phyloP scores from a whole-genome alignment of 225 moss, liverwort and hornwort genomes.

The Physcomitrellopsis africana region DNA sequence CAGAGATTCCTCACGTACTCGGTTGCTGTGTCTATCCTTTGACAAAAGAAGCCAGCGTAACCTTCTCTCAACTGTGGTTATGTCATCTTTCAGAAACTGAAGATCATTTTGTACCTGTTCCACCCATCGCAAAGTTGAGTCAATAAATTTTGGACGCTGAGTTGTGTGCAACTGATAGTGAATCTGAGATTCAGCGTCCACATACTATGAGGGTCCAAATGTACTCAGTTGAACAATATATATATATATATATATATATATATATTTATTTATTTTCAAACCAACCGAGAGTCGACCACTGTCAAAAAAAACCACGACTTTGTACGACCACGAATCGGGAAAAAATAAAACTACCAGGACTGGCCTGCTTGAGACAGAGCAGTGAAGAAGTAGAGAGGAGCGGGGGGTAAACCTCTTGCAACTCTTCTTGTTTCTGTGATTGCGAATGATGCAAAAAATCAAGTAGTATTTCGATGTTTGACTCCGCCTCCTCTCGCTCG shows the following conservation, averaged over 20 bases:
- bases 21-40: constrained; percentile 59
- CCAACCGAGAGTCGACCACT: constrained; percentile 2
- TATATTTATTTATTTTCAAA: background rate
- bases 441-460: constrained; percentile 78
- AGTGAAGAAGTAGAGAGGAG: background rate
- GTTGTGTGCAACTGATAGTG: background rate
- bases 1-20: constrained; percentile 45
- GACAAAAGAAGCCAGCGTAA: constrained; percentile 55
- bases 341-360: constrained; percentile 23
- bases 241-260: background rate
- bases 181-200: background rate
- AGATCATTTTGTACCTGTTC: constrained; percentile 80
- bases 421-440: constrained; percentile 61
- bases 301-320: constrained; percentile 11
- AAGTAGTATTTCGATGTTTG: constrained; percentile 75
- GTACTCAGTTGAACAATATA: constrained; percentile 2
- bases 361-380: constrained; percentile 5
- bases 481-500: constrained; percentile 74
- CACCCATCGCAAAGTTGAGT: constrained; percentile 27
- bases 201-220: background rate
- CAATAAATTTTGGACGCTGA: constrained; percentile 2
- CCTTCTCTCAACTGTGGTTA: constrained; percentile 74
- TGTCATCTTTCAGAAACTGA: constrained; percentile 84
- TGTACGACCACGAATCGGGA: constrained; percentile 21
- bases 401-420: constrained; percentile 62